Evolutionary conservation across 106 monocot species (phyloP).

Genomic region (Dendrobium nobile): DNA sequence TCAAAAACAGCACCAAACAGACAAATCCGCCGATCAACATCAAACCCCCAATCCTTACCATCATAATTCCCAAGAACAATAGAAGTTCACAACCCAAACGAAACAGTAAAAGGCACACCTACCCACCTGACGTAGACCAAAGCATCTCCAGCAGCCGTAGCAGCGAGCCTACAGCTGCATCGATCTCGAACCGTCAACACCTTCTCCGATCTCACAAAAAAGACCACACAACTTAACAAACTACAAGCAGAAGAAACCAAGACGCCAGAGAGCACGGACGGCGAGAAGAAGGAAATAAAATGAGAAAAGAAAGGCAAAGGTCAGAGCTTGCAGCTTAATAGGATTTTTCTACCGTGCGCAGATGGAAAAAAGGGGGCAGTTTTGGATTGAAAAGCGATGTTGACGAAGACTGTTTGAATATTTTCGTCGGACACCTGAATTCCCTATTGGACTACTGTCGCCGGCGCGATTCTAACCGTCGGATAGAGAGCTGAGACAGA

Average conservation of each 20-base stretch:
- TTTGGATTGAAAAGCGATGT: background rate
- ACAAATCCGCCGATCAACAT: background rate
- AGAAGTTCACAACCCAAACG: background rate
- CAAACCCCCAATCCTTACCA: background rate
- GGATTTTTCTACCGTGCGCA: background rate
- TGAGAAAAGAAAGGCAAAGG: background rate
- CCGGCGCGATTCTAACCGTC: constrained; percentile 6
- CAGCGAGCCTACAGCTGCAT: constrained; percentile 1
- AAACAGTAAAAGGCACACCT: background rate
- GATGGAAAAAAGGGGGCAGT: background rate
- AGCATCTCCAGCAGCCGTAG: constrained; percentile 7
- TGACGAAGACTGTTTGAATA: constrained; percentile 3
- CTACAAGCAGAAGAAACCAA: background rate
- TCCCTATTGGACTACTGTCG: background rate
- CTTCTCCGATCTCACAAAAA: constrained; percentile 1
- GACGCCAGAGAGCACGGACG: background rate
- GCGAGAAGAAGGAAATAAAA: background rate
- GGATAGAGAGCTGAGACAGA: background rate
- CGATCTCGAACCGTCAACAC: background rate
- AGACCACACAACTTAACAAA: background rate
- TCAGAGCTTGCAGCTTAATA: background rate
- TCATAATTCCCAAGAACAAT: background rate
- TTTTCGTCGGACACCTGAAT: background rate
- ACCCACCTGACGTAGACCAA: background rate
- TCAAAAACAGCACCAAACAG: background rate